These are phyloP conservation scores for Venturia carpophila DNA, from an alignment of 2,329 filamentous ascomycete genomes.

Conservation along the genomic window DNA sequence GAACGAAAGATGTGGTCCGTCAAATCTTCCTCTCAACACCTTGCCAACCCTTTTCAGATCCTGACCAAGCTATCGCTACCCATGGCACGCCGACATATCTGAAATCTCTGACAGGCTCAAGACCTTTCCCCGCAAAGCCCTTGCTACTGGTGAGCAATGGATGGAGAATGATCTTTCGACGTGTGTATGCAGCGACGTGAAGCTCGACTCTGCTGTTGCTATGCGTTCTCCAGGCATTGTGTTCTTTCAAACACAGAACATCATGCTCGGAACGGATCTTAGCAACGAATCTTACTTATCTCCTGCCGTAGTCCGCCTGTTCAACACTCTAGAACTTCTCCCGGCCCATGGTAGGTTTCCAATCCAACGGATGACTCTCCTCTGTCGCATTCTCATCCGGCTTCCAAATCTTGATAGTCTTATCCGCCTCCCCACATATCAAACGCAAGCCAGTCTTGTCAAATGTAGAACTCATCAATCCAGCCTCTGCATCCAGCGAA, in stretches of 20 bases:
- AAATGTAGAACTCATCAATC: constrained; percentile 90
- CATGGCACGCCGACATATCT: neutral
- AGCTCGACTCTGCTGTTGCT: neutral
- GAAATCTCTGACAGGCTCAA: neutral
- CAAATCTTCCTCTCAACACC: neutral
- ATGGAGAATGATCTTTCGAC: neutral
- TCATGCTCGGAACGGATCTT: neutral
- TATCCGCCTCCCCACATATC: constrained; percentile 92
- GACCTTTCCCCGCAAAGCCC: neutral
- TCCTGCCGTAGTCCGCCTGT: too few species aligned
- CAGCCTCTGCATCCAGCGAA: constrained; percentile 85
- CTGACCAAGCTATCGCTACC: neutral
- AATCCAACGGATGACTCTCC: constrained; percentile 84
- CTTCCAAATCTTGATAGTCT: constrained; percentile 97
- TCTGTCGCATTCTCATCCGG: constrained; percentile 84
- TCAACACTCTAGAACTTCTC: constrained; percentile 50
- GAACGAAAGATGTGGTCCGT: too few species aligned
- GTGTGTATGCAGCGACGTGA: neutral
- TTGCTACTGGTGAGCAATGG: neutral
- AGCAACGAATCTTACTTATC: neutral
- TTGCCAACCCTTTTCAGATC: neutral
- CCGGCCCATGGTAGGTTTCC: constrained; percentile 73
- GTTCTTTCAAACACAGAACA: neutral
- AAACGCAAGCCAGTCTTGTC: constrained; percentile 81
- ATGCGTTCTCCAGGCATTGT: too few species aligned